Conservation (phyloP, 1,284 basidiomycete genomes). For the Neonothopanus nambi region DNA sequence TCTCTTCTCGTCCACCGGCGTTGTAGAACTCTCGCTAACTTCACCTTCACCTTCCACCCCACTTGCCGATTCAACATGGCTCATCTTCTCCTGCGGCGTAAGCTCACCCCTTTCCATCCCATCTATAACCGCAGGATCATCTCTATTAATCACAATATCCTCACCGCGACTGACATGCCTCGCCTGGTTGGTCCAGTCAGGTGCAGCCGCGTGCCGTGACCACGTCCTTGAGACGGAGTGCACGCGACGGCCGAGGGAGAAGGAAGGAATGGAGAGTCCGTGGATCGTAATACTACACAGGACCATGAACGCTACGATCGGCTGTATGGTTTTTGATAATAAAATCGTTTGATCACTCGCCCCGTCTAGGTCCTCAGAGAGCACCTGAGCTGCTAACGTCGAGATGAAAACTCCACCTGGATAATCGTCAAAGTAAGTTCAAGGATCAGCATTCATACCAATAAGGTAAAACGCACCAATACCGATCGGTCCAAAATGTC, state of each 20-base stretch:
- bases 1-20: too few relatives aligned
- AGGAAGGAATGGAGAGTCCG: slow-evolving; percentile 90
- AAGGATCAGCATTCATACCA: slow-evolving; percentile 9
- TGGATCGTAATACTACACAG: slow-evolving; percentile 85
- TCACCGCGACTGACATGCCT: slow-evolving; percentile 64
- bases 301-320: slow-evolving; percentile 91
- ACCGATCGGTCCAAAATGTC: slow-evolving; percentile 94
- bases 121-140: slow-evolving; percentile 17
- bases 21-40: not conserved
- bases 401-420: slow-evolving; percentile 87
- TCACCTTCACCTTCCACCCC: not conserved
- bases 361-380: slow-evolving; percentile 56
- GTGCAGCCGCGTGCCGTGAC: slow-evolving; percentile 38
- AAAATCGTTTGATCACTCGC: slow-evolving; percentile 65
- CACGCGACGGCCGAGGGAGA: slow-evolving; percentile 86
- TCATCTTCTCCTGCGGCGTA: slow-evolving; percentile 33
- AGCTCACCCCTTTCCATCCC: slow-evolving; percentile 51
- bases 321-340: slow-evolving; percentile 78
- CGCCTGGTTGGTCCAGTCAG: slow-evolving; percentile 76
- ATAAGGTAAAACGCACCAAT: slow-evolving; percentile 52
- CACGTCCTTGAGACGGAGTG: slow-evolving; percentile 88
- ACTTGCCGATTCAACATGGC: not conserved
- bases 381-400: slow-evolving; percentile 74
- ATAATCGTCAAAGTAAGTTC: not conserved
- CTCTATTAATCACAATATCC: slow-evolving; percentile 81